A percentile compares a stretch with the other conserved stretches of the same genome.
phyloP scores from a whole-genome alignment of 2,329 filamentous ascomycete genomes.

The Arthrobotrys sphaeroides region DNA sequence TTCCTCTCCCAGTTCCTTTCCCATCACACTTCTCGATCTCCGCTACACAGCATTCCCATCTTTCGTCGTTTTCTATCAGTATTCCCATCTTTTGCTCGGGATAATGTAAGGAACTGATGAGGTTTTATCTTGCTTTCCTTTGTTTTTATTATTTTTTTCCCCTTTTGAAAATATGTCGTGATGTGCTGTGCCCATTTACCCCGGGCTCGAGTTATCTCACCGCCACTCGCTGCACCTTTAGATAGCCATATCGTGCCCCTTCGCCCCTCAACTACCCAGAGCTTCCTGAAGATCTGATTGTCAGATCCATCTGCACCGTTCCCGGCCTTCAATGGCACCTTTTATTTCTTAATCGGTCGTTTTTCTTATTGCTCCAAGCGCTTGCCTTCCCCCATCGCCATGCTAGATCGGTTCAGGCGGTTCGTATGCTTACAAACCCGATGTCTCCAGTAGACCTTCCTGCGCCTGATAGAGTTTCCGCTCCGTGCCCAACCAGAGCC shows the following conservation, averaged over 20 bases:
- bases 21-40: slow-evolving; percentile 13
- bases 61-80: background rate
- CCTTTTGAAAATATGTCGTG: background rate
- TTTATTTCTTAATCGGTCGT: background rate
- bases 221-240: background rate
- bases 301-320: slow-evolving; percentile 27
- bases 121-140: background rate
- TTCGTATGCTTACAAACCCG: slow-evolving; percentile 50
- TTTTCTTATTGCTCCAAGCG: slow-evolving; percentile 3
- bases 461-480: slow-evolving; percentile 48
- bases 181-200: background rate
- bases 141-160: background rate
- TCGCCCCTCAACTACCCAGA: slow-evolving; percentile 23
- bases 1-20: slow-evolving; percentile 6
- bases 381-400: slow-evolving; percentile 10
- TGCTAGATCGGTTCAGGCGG: slow-evolving; percentile 36
- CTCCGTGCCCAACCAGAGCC: slow-evolving; percentile 19
- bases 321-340: background rate
- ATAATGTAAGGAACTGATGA: slow-evolving; percentile 6
- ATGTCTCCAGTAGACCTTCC: slow-evolving; percentile 15
- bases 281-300: slow-evolving; percentile 31
- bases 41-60: slow-evolving; percentile 17
- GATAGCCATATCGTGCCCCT: slow-evolving; percentile 3
- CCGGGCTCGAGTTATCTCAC: slow-evolving; percentile 2
- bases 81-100: background rate